Conservation (phyloP, 31 red algal species). For the Odonthalia washingtoniensis region DNA sequence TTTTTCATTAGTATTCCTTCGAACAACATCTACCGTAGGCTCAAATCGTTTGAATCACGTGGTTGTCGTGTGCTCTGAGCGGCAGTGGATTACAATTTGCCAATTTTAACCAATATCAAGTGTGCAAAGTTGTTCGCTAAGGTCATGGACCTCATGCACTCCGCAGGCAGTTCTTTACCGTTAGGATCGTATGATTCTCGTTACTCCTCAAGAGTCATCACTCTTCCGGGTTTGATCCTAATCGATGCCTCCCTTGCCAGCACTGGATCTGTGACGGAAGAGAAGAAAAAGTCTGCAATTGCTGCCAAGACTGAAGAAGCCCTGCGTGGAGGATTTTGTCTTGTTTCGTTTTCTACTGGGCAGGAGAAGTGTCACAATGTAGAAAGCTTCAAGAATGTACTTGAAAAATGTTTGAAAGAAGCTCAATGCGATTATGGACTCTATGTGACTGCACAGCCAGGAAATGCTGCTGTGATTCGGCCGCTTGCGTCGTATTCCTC, state of each 20-base stretch:
- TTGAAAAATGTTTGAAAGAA: slow-evolving; percentile 24
- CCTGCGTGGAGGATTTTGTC: slow-evolving; percentile 84
- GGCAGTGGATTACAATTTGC: slow-evolving; percentile 96
- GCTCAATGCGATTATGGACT: slow-evolving; percentile 65
- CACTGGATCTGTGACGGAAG: background rate
- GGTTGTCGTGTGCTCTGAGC: slow-evolving; percentile 84
- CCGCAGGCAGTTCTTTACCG: slow-evolving; percentile 48
- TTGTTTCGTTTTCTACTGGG: slow-evolving; percentile 51
- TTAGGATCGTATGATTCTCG: slow-evolving; percentile 84
- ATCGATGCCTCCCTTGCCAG: slow-evolving; percentile 56
- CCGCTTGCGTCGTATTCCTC: slow-evolving; percentile 54
- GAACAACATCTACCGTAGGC: slow-evolving; percentile 91
- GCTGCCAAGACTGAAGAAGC: slow-evolving; percentile 51
- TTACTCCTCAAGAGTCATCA: slow-evolving; percentile 90
- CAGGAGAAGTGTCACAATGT: slow-evolving; percentile 43
- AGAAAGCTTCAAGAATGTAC: slow-evolving; percentile 35
- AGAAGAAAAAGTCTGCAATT: slow-evolving; percentile 5
- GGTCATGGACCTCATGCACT: slow-evolving; percentile 63
- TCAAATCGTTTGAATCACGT: slow-evolving; percentile 84
- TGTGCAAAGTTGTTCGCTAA: slow-evolving; percentile 96
- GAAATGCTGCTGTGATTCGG: slow-evolving; percentile 74
- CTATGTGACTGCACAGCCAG: slow-evolving; percentile 61
- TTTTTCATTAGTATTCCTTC: slow-evolving; percentile 98
- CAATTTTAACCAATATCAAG: slow-evolving; percentile 98
- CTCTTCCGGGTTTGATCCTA: slow-evolving; percentile 81